These are phyloP conservation scores for Guyanaporus albipodus DNA, from an alignment of 768 basidiomycete species.

Conservation along the genomic window DNA sequence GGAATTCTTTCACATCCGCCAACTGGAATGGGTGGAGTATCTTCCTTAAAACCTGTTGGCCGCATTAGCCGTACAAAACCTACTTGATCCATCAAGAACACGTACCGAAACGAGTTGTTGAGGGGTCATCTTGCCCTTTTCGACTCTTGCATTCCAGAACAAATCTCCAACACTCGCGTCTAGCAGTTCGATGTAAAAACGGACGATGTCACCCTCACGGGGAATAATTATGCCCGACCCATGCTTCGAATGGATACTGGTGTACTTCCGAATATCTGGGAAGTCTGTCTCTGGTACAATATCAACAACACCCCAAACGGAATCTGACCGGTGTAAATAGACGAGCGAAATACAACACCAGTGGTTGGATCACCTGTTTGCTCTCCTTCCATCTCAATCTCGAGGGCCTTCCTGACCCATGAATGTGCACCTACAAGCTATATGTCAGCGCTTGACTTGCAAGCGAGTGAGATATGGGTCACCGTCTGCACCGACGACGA, in stretches of 20 bases:
- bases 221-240: background rate
- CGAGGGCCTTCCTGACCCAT: background rate
- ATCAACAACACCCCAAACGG: constrained; percentile 3
- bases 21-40: too few relatives aligned
- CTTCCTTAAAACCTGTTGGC: too few relatives aligned
- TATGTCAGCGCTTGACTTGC: background rate
- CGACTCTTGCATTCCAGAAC: background rate
- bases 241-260: background rate
- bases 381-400: background rate
- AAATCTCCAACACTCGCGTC: background rate
- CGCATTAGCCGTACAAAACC: too few relatives aligned
- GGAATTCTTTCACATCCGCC: too few relatives aligned
- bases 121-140: background rate
- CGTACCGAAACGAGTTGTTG: background rate
- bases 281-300: background rate
- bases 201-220: background rate
- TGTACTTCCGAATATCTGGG: background rate
- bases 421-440: background rate
- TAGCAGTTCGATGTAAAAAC: background rate
- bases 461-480: background rate
- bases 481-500: background rate
- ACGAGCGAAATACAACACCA: too few relatives aligned
- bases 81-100: too few relatives aligned
- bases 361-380: background rate
- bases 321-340: background rate